Conservation (phyloP, 2,329 filamentous ascomycete genomes). For the Coniochaeta pulveracea region DNA sequence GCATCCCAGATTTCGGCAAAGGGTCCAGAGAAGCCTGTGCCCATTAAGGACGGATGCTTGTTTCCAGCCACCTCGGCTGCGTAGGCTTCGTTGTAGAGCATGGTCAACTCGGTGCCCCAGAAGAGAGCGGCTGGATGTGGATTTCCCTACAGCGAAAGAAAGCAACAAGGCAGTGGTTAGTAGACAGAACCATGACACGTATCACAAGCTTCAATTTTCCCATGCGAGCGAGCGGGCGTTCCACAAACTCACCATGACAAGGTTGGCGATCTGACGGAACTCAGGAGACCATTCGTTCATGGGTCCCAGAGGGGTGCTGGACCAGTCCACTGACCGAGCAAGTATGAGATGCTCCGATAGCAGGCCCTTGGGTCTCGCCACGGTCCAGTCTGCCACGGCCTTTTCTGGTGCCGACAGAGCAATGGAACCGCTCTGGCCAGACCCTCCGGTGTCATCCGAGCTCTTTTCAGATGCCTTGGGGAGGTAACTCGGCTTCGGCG, state of each 20-base stretch:
- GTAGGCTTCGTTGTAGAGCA: conserved; percentile 53
- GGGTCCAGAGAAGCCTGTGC: conserved; percentile 41
- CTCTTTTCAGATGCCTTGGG: conserved; percentile 11
- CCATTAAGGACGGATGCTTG: conserved; percentile 51
- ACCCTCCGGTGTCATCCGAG: conserved; percentile 16
- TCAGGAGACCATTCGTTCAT: conserved; percentile 30
- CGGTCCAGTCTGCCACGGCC: conserved; percentile 23
- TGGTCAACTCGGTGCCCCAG: conserved; percentile 49
- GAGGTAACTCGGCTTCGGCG: conserved; percentile 4
- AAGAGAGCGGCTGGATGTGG: conserved; percentile 40
- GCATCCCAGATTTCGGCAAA: conserved; percentile 38
- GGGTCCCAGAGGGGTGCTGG: conserved; percentile 27
- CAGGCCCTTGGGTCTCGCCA: conserved; percentile 15
- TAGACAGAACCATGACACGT: not conserved
- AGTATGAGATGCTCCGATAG: conserved; percentile 18
- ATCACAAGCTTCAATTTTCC: not conserved
- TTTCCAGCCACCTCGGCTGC: conserved; percentile 45
- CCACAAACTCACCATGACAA: conserved; percentile 17
- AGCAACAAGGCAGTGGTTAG: not conserved
- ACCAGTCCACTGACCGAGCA: conserved; percentile 27
- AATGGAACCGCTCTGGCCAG: conserved; percentile 17
- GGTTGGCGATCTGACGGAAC: conserved; percentile 28
- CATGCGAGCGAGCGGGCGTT: not conserved
- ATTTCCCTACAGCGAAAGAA: conserved; percentile 18
- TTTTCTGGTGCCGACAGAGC: conserved; percentile 19